Evolutionary conservation across 1,284 basidiomycete genomes (phyloP), one percentile per base, ranked within the genome.

Genomic region (Paramarasmius palmivorus): DNA sequence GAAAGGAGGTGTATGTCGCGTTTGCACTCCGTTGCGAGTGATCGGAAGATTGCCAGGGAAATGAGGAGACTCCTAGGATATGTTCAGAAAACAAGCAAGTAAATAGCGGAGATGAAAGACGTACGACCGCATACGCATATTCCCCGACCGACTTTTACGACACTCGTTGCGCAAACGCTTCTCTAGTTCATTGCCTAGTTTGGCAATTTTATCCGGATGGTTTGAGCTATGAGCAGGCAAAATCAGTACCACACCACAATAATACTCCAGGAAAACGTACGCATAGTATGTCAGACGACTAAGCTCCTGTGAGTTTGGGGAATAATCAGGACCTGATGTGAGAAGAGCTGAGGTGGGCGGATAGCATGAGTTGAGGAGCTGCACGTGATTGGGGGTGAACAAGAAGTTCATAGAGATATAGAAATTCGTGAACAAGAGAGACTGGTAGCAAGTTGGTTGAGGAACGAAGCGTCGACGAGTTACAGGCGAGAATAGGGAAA

Each of bases 261-360:
- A 32, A 20, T 42, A 34, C 49, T 25, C 10, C 54, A 35, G 20
- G 15, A 32, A 35, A 14, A 56, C 73, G 55, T 51, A 80, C 78
- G 92, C 93, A 77, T 94, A 95, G 73, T 98, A 98, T 4, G 92
- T 93, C 57, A 99, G 79, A 44, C 90, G 86, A 52, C 92, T 93
- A 32, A 98, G 80, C 65, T 98, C 95, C 68, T 97, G 95, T 0
- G 89, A 82, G 59, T 94, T 90, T 1, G 94, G 93, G 39, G 82
- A 83, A 70, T 88, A 96, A 52, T 92, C 89, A 34, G 92, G 88
- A 23, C 82, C 89, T 8, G 90, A 80, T 26, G 87, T 84, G 45
- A 87, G 73, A 41, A 96, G 80, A 8, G 88, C 81, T 60, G 94
- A 91, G 53, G 86, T 76, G 2, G 90, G 82, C 5, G 96, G 96